phyloP scores from a whole-genome alignment of 306 rosid genomes.

The apple (Malus domestica) region DNA sequence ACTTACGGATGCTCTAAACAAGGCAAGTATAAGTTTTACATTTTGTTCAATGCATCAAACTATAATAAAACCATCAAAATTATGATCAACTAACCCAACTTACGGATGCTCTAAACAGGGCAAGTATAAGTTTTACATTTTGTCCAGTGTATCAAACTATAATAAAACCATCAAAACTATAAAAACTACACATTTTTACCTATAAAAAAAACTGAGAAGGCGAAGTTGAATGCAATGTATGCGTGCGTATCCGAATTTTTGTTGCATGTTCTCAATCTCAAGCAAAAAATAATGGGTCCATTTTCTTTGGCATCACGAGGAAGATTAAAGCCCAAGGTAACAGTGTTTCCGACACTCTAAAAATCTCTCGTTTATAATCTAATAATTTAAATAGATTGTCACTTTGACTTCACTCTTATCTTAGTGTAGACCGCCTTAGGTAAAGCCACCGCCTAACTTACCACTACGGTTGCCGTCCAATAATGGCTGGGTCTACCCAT shows the following conservation, averaged over 20 bases:
- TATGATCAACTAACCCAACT: too few species aligned
- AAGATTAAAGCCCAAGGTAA: background rate
- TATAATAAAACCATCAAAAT: background rate
- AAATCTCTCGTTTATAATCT: too few species aligned
- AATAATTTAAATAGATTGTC: too few species aligned
- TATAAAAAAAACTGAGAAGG: background rate
- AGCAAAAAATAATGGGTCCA: background rate
- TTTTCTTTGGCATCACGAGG: constrained; percentile 2
- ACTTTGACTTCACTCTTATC: too few species aligned
- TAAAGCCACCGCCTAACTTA: background rate
- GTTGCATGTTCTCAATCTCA: background rate
- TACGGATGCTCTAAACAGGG: background rate
- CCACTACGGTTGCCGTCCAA: background rate
- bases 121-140: background rate
- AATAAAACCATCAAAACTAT: background rate
- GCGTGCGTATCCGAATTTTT: background rate
- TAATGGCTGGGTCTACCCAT: background rate
- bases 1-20: background rate
- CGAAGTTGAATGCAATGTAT: background rate
- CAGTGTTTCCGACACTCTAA: accelerated
- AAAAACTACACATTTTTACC: background rate
- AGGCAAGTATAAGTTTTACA: background rate
- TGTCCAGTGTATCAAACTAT: background rate
- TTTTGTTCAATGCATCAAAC: background rate
- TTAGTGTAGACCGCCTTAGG: background rate